phyloP scores from a whole-genome alignment of 2,329 filamentous ascomycete genomes.

The Cladorrhinum sp. region DNA sequence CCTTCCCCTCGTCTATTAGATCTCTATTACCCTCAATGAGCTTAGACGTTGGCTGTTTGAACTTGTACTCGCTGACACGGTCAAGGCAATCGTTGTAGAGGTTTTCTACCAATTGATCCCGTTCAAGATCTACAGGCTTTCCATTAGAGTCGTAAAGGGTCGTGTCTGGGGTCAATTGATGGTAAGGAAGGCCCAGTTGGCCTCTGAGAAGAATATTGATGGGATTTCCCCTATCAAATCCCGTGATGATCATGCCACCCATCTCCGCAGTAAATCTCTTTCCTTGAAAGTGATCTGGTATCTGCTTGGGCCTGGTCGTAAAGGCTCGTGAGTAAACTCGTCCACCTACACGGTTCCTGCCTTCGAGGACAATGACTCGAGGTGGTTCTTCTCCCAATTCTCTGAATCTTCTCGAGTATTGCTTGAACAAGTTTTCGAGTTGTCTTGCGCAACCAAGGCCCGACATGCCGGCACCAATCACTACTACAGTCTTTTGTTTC shows the following conservation, averaged over 20 bases:
- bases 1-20: slow-evolving; percentile 77
- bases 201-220: slow-evolving; percentile 87
- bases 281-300: slow-evolving; percentile 51
- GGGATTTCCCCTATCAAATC: slow-evolving; percentile 93
- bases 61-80: slow-evolving; percentile 85
- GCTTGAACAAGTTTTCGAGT: slow-evolving; percentile 77
- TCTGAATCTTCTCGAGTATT: slow-evolving; percentile 68
- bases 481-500: slow-evolving; percentile 70
- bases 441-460: slow-evolving; percentile 91
- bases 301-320: slow-evolving; percentile 54
- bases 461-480: slow-evolving; percentile 92
- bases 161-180: slow-evolving; percentile 73
- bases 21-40: slow-evolving; percentile 80
- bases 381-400: slow-evolving; percentile 66
- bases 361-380: slow-evolving; percentile 78
- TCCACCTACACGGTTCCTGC: slow-evolving; percentile 81
- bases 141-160: slow-evolving; percentile 87
- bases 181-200: slow-evolving; percentile 83
- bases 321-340: slow-evolving; percentile 82
- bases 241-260: slow-evolving; percentile 97
- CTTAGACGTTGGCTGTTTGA: slow-evolving; percentile 66
- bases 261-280: slow-evolving; percentile 83
- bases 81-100: slow-evolving; percentile 95
- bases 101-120: slow-evolving; percentile 82
- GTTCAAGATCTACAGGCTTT: slow-evolving; percentile 69